A percentile compares a stretch with the other conserved stretches of the same genome.
Conservation (phyloP, 2,329 filamentous ascomycete species). For the Penicillium sp. region DNA sequence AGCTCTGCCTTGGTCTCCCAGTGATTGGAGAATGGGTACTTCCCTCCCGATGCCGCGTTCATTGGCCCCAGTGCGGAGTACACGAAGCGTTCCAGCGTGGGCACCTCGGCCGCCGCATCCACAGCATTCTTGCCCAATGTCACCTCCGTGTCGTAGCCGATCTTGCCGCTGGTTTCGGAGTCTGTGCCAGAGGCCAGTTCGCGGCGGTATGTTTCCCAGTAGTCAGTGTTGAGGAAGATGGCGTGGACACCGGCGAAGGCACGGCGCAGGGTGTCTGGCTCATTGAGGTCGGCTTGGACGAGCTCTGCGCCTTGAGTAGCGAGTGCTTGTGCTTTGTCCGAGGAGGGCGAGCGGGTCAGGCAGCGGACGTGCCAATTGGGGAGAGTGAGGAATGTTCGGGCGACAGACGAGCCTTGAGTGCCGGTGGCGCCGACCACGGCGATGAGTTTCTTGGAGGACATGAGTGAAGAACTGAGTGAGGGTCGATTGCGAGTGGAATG, state of each 20-base stretch:
- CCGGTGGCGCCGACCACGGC: conserved; percentile 40
- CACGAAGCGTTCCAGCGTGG: conserved; percentile 49
- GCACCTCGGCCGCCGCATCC: conserved; percentile 49
- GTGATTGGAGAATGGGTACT: conserved; percentile 48
- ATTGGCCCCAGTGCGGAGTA: conserved; percentile 54
- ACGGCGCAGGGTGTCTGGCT: conserved; percentile 24
- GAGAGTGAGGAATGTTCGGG: conserved; percentile 24
- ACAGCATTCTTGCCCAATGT: conserved; percentile 56
- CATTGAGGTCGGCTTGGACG: conserved; percentile 29
- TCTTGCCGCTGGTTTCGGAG: conserved; percentile 1
- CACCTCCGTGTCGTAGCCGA: conserved; percentile 50
- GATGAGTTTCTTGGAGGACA: conserved; percentile 42
- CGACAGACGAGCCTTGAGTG: conserved; percentile 33
- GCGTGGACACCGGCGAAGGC: conserved; percentile 46
- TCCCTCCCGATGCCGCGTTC: conserved; percentile 47
- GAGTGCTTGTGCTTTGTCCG: conserved; percentile 21
- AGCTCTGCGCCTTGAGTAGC: conserved; percentile 29
- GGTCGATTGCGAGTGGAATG: neutral
- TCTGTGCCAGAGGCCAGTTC: conserved; percentile 20
- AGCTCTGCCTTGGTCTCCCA: conserved; percentile 53
- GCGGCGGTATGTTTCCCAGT: conserved; percentile 52
- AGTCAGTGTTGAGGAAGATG: conserved; percentile 58
- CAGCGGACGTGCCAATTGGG: conserved; percentile 33
- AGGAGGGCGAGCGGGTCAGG: conserved; percentile 31
- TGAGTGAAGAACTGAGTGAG: too few relatives aligned